phyloP scores from a whole-genome alignment of 148 eudicot genomes.

The Amaranthus palmeri region DNA sequence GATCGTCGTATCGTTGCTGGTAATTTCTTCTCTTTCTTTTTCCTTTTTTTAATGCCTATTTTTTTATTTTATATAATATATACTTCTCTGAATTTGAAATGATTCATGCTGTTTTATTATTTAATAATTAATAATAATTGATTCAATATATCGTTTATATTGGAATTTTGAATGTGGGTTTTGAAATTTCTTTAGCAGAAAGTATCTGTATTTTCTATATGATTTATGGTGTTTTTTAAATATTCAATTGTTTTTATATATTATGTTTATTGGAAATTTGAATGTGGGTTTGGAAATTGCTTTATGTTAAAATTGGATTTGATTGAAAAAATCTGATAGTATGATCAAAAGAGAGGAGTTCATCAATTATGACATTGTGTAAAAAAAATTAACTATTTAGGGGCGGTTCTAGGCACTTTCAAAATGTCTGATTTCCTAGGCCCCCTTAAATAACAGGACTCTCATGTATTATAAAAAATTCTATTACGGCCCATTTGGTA shows the following conservation, averaged over 20 bases:
- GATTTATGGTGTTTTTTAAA: neutral
- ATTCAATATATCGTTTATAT: neutral
- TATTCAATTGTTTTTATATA: neutral
- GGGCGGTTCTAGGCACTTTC: no score
- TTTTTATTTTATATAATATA: neutral
- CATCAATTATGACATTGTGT: no score
- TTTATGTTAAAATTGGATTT: neutral
- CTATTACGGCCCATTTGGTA: no score
- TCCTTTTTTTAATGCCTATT: neutral
- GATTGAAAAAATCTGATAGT: neutral
- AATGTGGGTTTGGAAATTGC: neutral
- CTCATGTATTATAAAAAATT: no score
- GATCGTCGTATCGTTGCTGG: slow-evolving; percentile 81
- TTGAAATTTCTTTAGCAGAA: neutral
- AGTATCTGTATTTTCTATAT: neutral
- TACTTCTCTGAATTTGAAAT: neutral
- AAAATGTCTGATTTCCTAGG: no score
- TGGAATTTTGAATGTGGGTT: neutral
- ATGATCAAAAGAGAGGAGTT: neutral
- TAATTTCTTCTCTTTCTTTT: no score
- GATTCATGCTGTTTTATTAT: neutral
- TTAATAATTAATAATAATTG: no score
- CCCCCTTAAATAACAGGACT: no score
- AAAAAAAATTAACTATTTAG: no score
- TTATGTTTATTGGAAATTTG: neutral